phyloP scores from a whole-genome alignment of 2,329 filamentous ascomycete genomes.

The Thielaviopsis cerberus region DNA sequence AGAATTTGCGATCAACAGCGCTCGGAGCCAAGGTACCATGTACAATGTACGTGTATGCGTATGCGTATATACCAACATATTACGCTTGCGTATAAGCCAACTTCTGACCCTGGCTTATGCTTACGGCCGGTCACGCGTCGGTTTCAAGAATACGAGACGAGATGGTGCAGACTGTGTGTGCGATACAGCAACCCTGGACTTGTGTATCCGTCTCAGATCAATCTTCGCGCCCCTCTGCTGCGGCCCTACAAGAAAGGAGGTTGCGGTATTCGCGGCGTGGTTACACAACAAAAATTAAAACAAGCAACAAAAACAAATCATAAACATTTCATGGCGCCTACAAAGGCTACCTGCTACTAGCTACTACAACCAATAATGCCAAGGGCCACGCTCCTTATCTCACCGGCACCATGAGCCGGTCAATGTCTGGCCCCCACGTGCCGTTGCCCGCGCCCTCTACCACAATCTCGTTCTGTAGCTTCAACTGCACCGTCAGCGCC shows the following conservation, averaged over 20 bases:
- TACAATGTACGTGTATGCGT: too few relatives aligned
- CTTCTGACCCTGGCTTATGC: too few relatives aligned
- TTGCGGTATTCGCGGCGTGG: neutral
- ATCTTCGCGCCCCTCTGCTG: too few relatives aligned
- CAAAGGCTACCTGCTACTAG: neutral
- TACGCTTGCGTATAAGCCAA: too few relatives aligned
- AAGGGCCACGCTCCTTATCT: neutral
- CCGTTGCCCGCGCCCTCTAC: slow-evolving; percentile 24
- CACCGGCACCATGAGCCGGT: slow-evolving; percentile 33
- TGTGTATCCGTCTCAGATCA: too few relatives aligned
- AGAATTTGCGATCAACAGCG: too few relatives aligned
- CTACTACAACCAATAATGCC: neutral
- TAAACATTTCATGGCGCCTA: neutral
- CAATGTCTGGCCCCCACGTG: slow-evolving; percentile 31
- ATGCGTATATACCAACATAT: too few relatives aligned
- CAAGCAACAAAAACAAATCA: neutral
- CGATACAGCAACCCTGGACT: too few relatives aligned
- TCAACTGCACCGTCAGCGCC: slow-evolving; percentile 28
- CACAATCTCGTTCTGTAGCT: slow-evolving; percentile 28
- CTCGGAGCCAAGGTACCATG: neutral
- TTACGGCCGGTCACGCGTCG: too few relatives aligned
- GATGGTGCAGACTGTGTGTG: too few relatives aligned
- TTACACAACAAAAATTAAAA: neutral
- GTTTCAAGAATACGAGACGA: too few relatives aligned
- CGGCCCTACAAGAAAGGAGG: neutral